Evolutionary conservation across 2,329 filamentous ascomycete species (phyloP), one percentile per base, ranked within the genome.

Genomic region (Microcyclospora tardicrescens): DNA sequence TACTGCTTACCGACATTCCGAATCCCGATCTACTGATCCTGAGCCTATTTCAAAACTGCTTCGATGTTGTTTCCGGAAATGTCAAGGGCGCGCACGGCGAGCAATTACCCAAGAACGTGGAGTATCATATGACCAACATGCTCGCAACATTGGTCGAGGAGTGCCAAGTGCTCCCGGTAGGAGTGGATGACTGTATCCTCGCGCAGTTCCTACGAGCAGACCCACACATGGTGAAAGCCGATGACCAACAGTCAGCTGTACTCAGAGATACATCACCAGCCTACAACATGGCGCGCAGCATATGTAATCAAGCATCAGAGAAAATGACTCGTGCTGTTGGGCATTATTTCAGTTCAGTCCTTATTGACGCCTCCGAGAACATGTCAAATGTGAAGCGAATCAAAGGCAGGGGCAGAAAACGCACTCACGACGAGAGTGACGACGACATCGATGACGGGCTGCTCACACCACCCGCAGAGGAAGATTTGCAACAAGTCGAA

Each of bases 261-360:
- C 67, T 84, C 38, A 93, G 93, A 55, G 82, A 91, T 45, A 81
- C 93, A 40, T 89, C 91, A 1, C 77, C 86, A 12, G 87, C 91
- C 1, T 98, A 98, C 64, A 81, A 91, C 56, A 93, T 96, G 82
- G 89, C 91, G 15, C 93, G 93, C 62, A 84, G 83, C 2, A 79
- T 98, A 33, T 98, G 91, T 66, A 91, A 86, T 53, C 75, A 75
- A 13, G 93, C 80, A 50, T 77, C 84, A 1, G 89, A 95, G 50
- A 93, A 93, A 61, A 95, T 98, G 89, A 81, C 85, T 1, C 81
- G 86, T 44, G 85, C 93, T 49, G 81, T 96, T 40, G 89, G 85
- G 49, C 86, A 93, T 55, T 98, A 96, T 60, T 98, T 98, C 59
- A 93, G 86, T 61, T 86, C 93, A 40, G 86, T 96, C 37, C 93